Evolutionary conservation across 148 eudicot species (phyloP).

Genomic region (Vaccinium vitisidaea): DNA sequence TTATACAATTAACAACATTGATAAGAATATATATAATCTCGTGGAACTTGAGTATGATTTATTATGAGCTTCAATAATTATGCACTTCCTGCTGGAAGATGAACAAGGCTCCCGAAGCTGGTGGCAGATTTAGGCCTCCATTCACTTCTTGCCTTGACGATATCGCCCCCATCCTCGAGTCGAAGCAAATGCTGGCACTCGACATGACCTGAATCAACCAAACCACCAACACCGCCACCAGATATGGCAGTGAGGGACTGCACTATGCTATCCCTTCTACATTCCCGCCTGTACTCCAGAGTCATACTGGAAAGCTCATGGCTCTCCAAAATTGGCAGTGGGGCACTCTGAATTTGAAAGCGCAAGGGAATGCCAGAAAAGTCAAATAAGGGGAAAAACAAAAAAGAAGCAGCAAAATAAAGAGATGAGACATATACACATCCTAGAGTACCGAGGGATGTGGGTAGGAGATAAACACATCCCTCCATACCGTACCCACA

Average conservation of each 20-base stretch:
- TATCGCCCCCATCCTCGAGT: conserved; percentile 77
- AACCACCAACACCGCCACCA: conserved; percentile 38
- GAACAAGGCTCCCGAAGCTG: conserved; percentile 35
- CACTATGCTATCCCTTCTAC: conserved; percentile 72
- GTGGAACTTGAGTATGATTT: conserved; percentile 18
- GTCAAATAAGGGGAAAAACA: neutral
- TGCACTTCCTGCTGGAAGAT: conserved; percentile 35
- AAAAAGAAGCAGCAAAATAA: neutral
- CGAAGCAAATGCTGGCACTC: conserved; percentile 90
- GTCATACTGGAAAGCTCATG: conserved; percentile 82
- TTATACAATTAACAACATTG: neutral
- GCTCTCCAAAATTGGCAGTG: conserved; percentile 59
- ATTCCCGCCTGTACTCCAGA: conserved; percentile 88
- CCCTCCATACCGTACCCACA: too few species aligned
- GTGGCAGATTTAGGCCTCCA: conserved; percentile 81
- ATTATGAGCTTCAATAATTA: conserved; percentile 12
- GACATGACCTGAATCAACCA: conserved; percentile 46
- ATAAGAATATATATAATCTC: conserved; percentile 12
- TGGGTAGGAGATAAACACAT: too few species aligned
- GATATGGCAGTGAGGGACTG: conserved; percentile 71
- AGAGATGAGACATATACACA: neutral
- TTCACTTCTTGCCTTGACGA: conserved; percentile 71
- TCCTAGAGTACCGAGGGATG: neutral
- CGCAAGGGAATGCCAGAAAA: neutral
- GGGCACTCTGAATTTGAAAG: conserved; percentile 62